phyloP scores from a whole-genome alignment of 73 alveolate genomes.

The Urostyla sp. region DNA sequence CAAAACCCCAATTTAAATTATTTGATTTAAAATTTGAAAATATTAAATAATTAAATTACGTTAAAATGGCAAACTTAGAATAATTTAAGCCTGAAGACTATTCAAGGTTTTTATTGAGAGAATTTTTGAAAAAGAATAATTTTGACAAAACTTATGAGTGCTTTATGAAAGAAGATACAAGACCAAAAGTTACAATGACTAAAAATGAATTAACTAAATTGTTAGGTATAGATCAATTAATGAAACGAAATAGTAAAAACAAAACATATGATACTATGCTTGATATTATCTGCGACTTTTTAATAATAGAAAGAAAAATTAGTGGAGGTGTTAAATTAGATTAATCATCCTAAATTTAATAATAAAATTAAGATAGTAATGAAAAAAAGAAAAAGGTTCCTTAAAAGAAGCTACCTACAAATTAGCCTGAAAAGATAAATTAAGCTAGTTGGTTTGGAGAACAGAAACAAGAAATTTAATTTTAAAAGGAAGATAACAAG shows the following conservation, averaged over 20 bases:
- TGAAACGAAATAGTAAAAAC: constrained; percentile 19
- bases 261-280: constrained; percentile 40
- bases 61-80: constrained; percentile 20
- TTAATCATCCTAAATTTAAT: too few relatives aligned
- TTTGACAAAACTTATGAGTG: constrained; percentile 44
- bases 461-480: background rate
- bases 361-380: background rate
- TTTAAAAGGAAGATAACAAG: background rate
- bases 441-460: constrained; percentile 7
- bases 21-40: too few relatives aligned
- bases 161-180: constrained; percentile 19
- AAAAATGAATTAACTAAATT: constrained; percentile 27
- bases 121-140: constrained; percentile 34
- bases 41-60: background rate
- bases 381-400: background rate
- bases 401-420: constrained; percentile 14
- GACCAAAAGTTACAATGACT: constrained; percentile 53
- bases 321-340: constrained; percentile 27
- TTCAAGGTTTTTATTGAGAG: constrained; percentile 28
- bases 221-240: constrained; percentile 27
- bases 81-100: constrained; percentile 41
- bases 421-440: background rate
- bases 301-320: background rate
- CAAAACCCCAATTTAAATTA: too few relatives aligned
- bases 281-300: constrained; percentile 32